Evolutionary conservation across 805 yeast species (phyloP).

Genomic region (Babjeviella inositovora): DNA sequence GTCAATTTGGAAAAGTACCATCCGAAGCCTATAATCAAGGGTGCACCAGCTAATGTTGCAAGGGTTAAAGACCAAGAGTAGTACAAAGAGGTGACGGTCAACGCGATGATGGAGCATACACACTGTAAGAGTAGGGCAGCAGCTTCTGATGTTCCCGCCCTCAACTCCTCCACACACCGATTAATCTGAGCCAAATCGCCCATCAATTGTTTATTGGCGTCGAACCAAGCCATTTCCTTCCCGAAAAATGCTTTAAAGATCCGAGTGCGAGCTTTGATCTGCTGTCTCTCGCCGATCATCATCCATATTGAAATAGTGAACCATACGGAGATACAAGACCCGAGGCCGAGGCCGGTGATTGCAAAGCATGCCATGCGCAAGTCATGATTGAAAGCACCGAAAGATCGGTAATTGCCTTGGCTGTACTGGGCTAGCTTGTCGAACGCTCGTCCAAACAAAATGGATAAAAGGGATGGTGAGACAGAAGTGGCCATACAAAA

Average conservation of each 20-base stretch:
- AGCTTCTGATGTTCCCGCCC: constrained; percentile 55
- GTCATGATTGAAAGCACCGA: constrained; percentile 15
- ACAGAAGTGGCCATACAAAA: constrained; percentile 35
- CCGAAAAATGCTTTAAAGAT: constrained; percentile 27
- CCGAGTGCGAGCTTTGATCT: constrained; percentile 29
- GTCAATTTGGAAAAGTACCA: constrained; percentile 32
- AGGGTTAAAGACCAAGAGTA: constrained; percentile 80
- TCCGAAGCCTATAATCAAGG: constrained; percentile 39
- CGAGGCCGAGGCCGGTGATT: constrained; percentile 28
- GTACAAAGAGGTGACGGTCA: constrained; percentile 49
- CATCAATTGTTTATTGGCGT: constrained; percentile 29
- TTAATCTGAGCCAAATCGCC: constrained; percentile 55
- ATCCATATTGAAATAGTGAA: constrained; percentile 45
- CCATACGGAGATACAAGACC: constrained; percentile 29
- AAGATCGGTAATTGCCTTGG: constrained; percentile 11
- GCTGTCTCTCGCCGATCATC: constrained; percentile 58
- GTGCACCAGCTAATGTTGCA: constrained; percentile 59
- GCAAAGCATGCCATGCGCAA: constrained; percentile 16
- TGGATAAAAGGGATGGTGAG: constrained; percentile 43
- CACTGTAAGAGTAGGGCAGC: constrained; percentile 41
- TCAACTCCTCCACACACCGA: constrained; percentile 58
- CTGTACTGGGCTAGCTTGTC: constrained; percentile 17
- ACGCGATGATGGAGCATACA: constrained; percentile 31
- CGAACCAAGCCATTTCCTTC: constrained; percentile 47
- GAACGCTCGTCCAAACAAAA: constrained; percentile 55